Percentiles rank a stretch among this genome's conserved stretches.
Evolutionary conservation across 2,329 filamentous ascomycete genomes (phyloP).

Genomic region (Apiospora hydei): DNA sequence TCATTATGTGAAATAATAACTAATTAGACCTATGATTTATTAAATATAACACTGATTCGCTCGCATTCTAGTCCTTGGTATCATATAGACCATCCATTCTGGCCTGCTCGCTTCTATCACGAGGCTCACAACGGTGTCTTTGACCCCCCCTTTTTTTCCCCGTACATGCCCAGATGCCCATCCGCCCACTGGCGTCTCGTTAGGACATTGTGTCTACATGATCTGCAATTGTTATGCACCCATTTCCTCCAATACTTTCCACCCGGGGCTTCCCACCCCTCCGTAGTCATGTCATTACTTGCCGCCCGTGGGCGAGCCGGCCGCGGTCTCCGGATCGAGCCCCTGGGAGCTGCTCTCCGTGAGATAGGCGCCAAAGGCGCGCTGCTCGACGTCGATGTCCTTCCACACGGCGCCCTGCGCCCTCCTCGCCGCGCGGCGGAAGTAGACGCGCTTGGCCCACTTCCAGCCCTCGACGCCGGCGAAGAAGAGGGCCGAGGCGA

Average conservation of each 20-base stretch:
- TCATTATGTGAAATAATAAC: too few species aligned
- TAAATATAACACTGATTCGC: too few species aligned
- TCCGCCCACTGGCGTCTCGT: too few species aligned
- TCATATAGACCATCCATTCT: too few species aligned
- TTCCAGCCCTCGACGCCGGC: slow-evolving; percentile 66
- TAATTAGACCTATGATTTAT: too few species aligned
- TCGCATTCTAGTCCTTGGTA: too few species aligned
- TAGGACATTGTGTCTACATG: too few species aligned
- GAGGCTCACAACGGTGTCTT: too few species aligned
- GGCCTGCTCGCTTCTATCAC: too few species aligned
- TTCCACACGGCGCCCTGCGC: slow-evolving; percentile 42
- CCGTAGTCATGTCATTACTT: slow-evolving; percentile 34
- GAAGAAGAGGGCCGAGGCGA: slow-evolving; percentile 63
- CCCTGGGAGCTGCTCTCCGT: background rate
- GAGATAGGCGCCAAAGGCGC: slow-evolving; percentile 49
- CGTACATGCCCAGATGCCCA: too few species aligned
- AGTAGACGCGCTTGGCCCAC: slow-evolving; percentile 59
- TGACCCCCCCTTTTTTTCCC: too few species aligned
- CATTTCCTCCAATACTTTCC: background rate
- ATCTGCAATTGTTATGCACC: background rate
- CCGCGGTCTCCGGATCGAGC: slow-evolving; percentile 10
- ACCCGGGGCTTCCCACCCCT: slow-evolving; percentile 34
- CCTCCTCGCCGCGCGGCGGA: slow-evolving; percentile 38
- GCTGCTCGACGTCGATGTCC: slow-evolving; percentile 49
- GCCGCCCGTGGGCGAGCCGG: background rate